Base-by-base conservation (phyloP, 169 alveolate species). In the Hepatocystis sp. region DNA sequence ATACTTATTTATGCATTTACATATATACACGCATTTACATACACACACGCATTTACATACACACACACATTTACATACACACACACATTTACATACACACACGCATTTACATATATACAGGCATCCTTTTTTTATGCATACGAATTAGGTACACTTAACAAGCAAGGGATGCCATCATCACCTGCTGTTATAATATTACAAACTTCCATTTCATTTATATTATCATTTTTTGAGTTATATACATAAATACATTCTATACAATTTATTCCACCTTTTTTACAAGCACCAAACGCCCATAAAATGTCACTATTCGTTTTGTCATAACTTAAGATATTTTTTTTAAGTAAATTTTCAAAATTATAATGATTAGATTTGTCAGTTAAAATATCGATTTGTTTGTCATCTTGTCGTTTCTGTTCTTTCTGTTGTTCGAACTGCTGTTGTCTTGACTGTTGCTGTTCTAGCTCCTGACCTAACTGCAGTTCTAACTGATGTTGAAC, bases 221-320 rank as follows among this genome's bases (percentile, higher is more conserved):
- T 4, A 39, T 25, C 17, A 40, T 61, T 63, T 81, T 44, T 81
- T 30, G 71, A 53, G 30, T 81, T 44, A 32, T 81, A 81, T 56
- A 63, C 32, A 81, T 34, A 81, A 61, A 51, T 81, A 40, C 89
- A 81, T 34, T 81, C 89, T 19, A 81, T 81, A 32, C 89, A 61
- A 53, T 81, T 81, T 53, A 81, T 63, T 30, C 89, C 89, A 19
- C 89, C 89, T 28, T 81, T 81, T 25, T 52, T 47, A 28, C 89
- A 81, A 2, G 67, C 67, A 15, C 89, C 89, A 64, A 61, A 81
- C 30, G 84, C 89, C 89, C 89, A 81, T n/a, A 81, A 51, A 11
- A 81, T 81, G 42, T 81, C 84, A 34, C 40, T 55, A 13, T 34
- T 19, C 0, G 52, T 47, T 66, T 66, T 66, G 1, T 66, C 52